phyloP scores from a whole-genome alignment of 2,329 filamentous ascomycete species.

The Stemphylium beticola region DNA sequence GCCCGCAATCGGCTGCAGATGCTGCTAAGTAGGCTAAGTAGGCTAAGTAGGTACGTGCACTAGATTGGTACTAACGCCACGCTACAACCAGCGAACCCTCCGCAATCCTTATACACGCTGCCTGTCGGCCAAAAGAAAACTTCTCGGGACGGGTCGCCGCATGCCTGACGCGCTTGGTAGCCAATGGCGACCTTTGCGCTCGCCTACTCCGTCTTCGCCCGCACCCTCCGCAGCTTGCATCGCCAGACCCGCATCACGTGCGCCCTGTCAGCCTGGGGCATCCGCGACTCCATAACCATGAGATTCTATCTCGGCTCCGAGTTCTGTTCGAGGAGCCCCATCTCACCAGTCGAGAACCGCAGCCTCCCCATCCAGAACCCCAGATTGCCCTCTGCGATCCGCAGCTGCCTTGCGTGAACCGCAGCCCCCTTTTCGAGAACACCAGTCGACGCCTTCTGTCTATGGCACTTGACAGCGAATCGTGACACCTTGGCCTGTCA shows the following conservation, averaged over 20 bases:
- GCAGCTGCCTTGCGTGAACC: background rate
- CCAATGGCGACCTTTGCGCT: background rate
- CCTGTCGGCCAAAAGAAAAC: background rate
- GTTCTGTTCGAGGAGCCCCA: background rate
- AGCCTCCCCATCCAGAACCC: background rate
- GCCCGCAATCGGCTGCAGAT: slow-evolving; percentile 12
- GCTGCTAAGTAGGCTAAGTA: background rate
- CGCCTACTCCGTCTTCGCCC: background rate
- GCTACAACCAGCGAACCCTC: slow-evolving; percentile 1
- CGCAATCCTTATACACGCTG: background rate
- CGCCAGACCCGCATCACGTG: too few relatives aligned
- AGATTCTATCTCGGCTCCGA: too few relatives aligned
- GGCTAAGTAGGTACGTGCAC: too few relatives aligned
- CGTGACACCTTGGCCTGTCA: slow-evolving; percentile 1
- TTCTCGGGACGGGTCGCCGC: slow-evolving; percentile 4
- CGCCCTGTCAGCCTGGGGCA: too few relatives aligned
- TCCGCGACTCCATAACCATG: too few relatives aligned
- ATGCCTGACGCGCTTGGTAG: background rate
- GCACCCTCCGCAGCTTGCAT: background rate
- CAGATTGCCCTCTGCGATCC: background rate
- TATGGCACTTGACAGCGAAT: slow-evolving; percentile 8
- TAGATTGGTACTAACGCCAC: slow-evolving; percentile 1
- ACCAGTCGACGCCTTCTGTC: background rate
- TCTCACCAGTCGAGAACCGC: background rate
- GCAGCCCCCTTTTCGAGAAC: background rate